Base-by-base conservation (phyloP, 2,329 filamentous ascomycete species). In the Incumbomyces lentus region DNA sequence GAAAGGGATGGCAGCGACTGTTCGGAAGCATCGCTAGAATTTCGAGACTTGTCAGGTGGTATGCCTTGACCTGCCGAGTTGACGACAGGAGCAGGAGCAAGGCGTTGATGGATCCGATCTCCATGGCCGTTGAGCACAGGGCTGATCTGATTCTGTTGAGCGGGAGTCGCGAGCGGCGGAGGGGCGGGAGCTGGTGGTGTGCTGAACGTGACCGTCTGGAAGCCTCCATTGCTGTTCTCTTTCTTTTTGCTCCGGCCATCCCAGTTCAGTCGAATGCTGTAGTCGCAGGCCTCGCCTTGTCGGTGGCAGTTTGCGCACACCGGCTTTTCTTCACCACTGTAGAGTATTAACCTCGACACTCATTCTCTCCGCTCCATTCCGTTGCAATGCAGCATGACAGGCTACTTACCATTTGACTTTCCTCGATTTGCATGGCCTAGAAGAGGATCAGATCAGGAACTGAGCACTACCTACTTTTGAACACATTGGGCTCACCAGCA, bases 211-310 rank as follows among this genome's bases (percentile, higher is more conserved):
- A 62, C 57, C 29, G 62, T 60, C 39, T 62, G 60, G 2, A 63
- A 59, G 3, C 64, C 59, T 1, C 58, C 53, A 36, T 54, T 60
- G 26, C 59, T 52, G 18, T 61, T 59, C 44, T 59, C 66, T 51
- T 73, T 74, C 63, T 76, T 78, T 60, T 78, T 82, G 41, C 75
- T 73, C 47, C 84, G 75, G 3, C 84, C 84, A 50, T 83, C 81
- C 86, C 86, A 90, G 58, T 89, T 89, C 53, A 90, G 68, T 29
- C 83, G 76, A 56, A 90, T 84, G 57, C 79, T 85, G 62, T 89
- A 90, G 64, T 92, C 85, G 67, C 86, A 92, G 39, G 69, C 68
- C 60, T 87, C 83, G 50, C 80, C 79, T 52, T 81, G 79, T 51
- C 79, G 79, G 56, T 79, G 72, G 63, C 86, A 90, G 59, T 87